Percentiles rank a stretch among this genome's conserved stretches.
Evolutionary conservation across 2,329 filamentous ascomycete genomes (phyloP).

Genomic region (Stachybotrys echinatus): DNA sequence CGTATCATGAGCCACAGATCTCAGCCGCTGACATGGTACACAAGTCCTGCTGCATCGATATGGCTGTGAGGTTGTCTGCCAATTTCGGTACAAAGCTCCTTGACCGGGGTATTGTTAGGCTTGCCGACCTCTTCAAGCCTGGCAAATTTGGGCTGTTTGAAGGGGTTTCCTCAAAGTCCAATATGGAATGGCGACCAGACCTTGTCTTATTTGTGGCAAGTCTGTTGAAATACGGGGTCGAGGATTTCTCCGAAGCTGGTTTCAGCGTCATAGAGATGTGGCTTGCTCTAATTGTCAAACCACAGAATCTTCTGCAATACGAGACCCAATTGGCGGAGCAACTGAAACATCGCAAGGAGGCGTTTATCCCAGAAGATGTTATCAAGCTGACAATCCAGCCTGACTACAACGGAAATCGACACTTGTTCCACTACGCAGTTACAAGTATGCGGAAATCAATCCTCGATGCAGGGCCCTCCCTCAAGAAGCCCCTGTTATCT

Average conservation of each 20-base stretch:
- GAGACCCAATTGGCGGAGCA: conserved; percentile 45
- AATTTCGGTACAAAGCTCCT: conserved; percentile 40
- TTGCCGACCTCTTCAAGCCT: conserved; percentile 39
- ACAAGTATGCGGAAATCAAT: conserved; percentile 45
- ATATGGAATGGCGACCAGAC: conserved; percentile 36
- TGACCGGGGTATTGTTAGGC: conserved; percentile 35
- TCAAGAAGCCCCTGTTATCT: conserved; percentile 28
- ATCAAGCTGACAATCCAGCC: conserved; percentile 29
- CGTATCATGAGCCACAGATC: conserved; percentile 6
- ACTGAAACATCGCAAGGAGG: conserved; percentile 33
- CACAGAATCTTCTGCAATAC: conserved; percentile 37
- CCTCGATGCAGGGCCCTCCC: conserved; percentile 28
- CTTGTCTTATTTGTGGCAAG: conserved; percentile 46
- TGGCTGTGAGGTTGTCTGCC: conserved; percentile 38
- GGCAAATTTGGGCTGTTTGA: conserved; percentile 48
- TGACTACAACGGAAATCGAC: conserved; percentile 43
- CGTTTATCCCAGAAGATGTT: conserved; percentile 36
- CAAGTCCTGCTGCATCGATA: conserved; percentile 33
- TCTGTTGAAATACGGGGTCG: conserved; percentile 40
- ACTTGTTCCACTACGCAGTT: conserved; percentile 44
- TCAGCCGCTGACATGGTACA: conserved; percentile 12
- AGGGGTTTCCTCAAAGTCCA: conserved; percentile 30
- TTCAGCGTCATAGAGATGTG: conserved; percentile 47
- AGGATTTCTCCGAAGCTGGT: conserved; percentile 40
- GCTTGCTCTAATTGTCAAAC: conserved; percentile 46